Evolutionary conservation across 2,329 filamentous ascomycete species (phyloP), one percentile per base, ranked within the genome.

Genomic region (Trichoderma cornu-damae): DNA sequence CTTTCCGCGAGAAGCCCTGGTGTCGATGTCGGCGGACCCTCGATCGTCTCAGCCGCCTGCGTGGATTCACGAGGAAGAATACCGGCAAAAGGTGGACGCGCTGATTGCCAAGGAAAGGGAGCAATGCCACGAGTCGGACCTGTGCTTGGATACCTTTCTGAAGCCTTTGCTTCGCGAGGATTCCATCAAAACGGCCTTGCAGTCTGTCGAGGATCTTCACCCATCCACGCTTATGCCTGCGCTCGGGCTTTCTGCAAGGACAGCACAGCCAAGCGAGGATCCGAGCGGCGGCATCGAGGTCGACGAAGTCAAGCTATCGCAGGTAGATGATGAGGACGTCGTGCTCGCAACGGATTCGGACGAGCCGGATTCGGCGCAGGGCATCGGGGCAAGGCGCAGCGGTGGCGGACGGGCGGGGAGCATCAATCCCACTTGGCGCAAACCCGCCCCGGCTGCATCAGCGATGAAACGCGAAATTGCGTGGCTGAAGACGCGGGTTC

Each of bases 11-110:
- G 92, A 96, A 63, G 90, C 85, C 4, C 74, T 97, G 58, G 81
- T 95, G 3, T 90, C 90, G 2, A 95, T 97, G 86, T 96, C 91
- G 37, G 90, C 90, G 5, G 88, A 94, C 70, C 77, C 85, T 30
- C 82, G 91, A 53, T 80, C 89, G 59, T 83, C 84, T 2, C 81
- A 86, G 37, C 78, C 83, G n/a, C 83, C 85, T n/a, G 86, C 85
- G 0, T 99, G 94, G 93, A 87, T 96, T 56, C 92, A 96, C 63
- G 93, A 97, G 69, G 85, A 90, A 46, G 92, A 96, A 66, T 93
- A 87, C 66, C 78, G 83, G 30, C 76, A 85, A 42, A 79, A 88
- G 63, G 75, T 96, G 2, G 71, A 76, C 28, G 74, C 80, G 24
- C 76, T 95, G 22, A 82, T 89, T 7, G 68, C 73, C 1, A 77